Conservation (phyloP, 305 asterid species). For the Fraxinus angustifolia region DNA sequence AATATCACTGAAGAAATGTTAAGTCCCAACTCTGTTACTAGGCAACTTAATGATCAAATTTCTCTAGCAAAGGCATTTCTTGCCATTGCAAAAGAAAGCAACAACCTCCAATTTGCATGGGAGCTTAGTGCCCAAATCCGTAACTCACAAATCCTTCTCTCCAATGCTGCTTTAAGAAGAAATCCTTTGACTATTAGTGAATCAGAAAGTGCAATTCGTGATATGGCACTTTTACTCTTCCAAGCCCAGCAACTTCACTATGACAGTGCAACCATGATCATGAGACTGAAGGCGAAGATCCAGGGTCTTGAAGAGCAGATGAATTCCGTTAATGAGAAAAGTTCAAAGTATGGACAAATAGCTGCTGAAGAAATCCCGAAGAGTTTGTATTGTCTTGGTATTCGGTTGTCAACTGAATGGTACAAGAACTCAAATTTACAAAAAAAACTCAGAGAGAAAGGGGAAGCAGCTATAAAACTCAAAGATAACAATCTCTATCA, state of each 20-base stretch:
- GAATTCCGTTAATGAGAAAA: slow-evolving; percentile 56
- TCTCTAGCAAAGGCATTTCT: slow-evolving; percentile 73
- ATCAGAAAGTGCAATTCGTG: slow-evolving; percentile 63
- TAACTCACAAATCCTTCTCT: slow-evolving; percentile 73
- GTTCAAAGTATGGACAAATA: slow-evolving; percentile 71
- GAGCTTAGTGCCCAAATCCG: slow-evolving; percentile 82
- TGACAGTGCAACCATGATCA: slow-evolving; percentile 79
- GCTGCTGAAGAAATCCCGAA: slow-evolving; percentile 85
- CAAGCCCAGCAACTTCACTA: slow-evolving; percentile 83
- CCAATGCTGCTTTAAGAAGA: slow-evolving; percentile 67
- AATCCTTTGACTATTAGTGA: slow-evolving; percentile 60
- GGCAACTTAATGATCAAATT: slow-evolving; percentile 80
- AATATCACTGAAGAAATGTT: slow-evolving; percentile 74
- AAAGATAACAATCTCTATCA: slow-evolving; percentile 54
- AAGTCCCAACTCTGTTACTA: slow-evolving; percentile 64
- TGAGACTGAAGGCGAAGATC: slow-evolving; percentile 70
- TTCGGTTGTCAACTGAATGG: slow-evolving; percentile 72
- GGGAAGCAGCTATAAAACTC: slow-evolving; percentile 42
- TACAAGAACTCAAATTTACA: slow-evolving; percentile 43
- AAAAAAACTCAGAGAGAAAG: slow-evolving; percentile 39
- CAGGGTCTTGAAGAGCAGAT: slow-evolving; percentile 74
- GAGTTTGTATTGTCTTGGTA: slow-evolving; percentile 73
- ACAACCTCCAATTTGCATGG: slow-evolving; percentile 78
- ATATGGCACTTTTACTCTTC: slow-evolving; percentile 72
- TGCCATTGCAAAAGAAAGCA: slow-evolving; percentile 73